These are phyloP conservation scores for Colletotrichum shisoi DNA, from an alignment of 2,329 filamentous ascomycete species.

Conservation along the genomic window DNA sequence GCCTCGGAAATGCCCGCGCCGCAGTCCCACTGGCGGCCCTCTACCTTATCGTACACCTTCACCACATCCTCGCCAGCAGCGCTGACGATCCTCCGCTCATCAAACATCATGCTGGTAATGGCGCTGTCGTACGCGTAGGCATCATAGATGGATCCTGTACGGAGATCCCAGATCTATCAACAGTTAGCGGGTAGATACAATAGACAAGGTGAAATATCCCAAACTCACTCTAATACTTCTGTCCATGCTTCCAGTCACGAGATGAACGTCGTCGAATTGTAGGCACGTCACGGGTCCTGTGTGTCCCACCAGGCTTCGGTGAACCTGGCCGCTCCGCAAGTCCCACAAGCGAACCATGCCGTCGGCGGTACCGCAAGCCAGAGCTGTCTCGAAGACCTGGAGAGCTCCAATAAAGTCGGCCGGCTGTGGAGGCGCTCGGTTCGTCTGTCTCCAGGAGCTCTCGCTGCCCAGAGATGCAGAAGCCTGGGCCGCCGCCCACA, in stretches of 20 bases:
- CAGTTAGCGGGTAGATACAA: not conserved
- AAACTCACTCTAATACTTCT: slow-evolving; percentile 87
- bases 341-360: slow-evolving; percentile 98
- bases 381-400: slow-evolving; percentile 93
- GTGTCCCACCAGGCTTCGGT: slow-evolving; percentile 92
- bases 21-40: slow-evolving; percentile 95
- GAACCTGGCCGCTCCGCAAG: slow-evolving; percentile 94
- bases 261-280: slow-evolving; percentile 94
- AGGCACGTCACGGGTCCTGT: slow-evolving; percentile 93
- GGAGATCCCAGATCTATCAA: slow-evolving; percentile 96
- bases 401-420: slow-evolving; percentile 94
- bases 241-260: slow-evolving; percentile 92
- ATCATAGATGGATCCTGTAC: slow-evolving; percentile 93
- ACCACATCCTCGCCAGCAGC: slow-evolving; percentile 92
- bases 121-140: slow-evolving; percentile 94
- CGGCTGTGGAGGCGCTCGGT: slow-evolving; percentile 68
- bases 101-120: slow-evolving; percentile 97
- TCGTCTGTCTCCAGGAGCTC: slow-evolving; percentile 75
- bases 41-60: slow-evolving; percentile 98
- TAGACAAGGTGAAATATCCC: not conserved
- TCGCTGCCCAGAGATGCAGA: slow-evolving; percentile 72
- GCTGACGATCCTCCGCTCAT: slow-evolving; percentile 84
- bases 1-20: slow-evolving; percentile 79
- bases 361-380: slow-evolving; percentile 95
- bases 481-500: slow-evolving; percentile 96